Evolutionary conservation across 495 filamentous ascomycete species (phyloP).

Genomic region (Neurospora sp.): DNA sequence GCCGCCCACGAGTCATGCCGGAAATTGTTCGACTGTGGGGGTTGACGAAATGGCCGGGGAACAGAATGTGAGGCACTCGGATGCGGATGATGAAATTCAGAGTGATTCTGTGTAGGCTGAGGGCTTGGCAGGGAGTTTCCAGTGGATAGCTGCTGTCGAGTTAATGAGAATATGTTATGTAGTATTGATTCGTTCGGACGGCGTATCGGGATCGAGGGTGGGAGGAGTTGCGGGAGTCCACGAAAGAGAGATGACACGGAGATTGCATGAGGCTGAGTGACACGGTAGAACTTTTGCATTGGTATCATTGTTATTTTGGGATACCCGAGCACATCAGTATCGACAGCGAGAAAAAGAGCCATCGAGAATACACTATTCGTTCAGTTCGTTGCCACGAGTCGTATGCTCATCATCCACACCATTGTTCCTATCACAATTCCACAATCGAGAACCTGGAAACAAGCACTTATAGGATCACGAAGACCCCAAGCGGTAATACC

Average conservation of each 20-base stretch:
- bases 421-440: background rate
- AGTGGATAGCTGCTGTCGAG: background rate
- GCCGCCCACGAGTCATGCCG: slow-evolving; percentile 4
- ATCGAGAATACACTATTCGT: background rate
- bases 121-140: background rate
- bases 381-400: background rate
- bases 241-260: background rate
- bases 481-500: background rate
- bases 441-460: background rate
- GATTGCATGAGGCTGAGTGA: background rate
- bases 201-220: background rate
- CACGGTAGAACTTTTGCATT: background rate
- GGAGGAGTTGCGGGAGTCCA: background rate
- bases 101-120: background rate
- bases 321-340: background rate
- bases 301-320: background rate
- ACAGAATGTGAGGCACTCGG: background rate
- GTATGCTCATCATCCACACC: background rate
- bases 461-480: background rate
- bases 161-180: background rate
- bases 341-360: background rate
- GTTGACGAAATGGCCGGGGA: slow-evolving; percentile 3
- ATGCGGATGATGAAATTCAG: background rate
- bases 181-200: background rate
- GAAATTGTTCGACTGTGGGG: slow-evolving; percentile 7